Evolutionary conservation across 2,329 filamentous ascomycete species (phyloP), one percentile per base, ranked within the genome.

Genomic region (Nemania abortiva): DNA sequence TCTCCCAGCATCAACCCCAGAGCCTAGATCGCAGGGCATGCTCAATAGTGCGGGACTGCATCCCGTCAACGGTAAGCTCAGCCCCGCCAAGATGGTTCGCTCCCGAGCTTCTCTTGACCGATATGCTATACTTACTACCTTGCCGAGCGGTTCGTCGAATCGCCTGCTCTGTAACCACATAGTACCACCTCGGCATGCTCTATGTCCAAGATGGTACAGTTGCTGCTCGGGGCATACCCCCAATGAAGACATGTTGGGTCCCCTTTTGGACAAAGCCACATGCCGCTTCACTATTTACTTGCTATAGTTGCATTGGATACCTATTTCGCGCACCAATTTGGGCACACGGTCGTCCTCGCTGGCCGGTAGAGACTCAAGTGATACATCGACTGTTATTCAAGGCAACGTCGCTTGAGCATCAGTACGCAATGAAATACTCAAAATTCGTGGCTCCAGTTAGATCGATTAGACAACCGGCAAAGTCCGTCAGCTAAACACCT

Each of bases 71-170:
- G 47, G 56, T 45, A 37, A 15, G 57, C 54, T 50, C 55, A 57
- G 56, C 65, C 56, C 59, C 55, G 64, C 67, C n/a, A 39, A 63
- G 18, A 54, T 59, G 22, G 29, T 9, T 66, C 59, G 20, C 54
- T 63, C 27, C 31, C 47, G 47, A 54, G 54, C 3, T 47, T 59
- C 2, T 31, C 49, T 52, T 52, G 22, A 24, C 49, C 53, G 18
- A 29, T 18, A 11, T 45, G 27, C 50, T 64, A 55, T 49, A 60
- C 42, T 37, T 24, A 11, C 24, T n/a, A 15, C 37, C 10, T 34
- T 6, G 53, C 27, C 6, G 58, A 24, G 4, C 31, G 49, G 31
- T 50, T 42, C 20, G n/a, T 22, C 53, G 31, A 15, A 20, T 56
- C 22, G 22, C 18, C 53, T 58, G 27, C 52, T 34, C 29, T 53